Evolutionary conservation across 495 filamentous ascomycete genomes (phyloP).

Genomic region (Recurvomyces mirabilis): DNA sequence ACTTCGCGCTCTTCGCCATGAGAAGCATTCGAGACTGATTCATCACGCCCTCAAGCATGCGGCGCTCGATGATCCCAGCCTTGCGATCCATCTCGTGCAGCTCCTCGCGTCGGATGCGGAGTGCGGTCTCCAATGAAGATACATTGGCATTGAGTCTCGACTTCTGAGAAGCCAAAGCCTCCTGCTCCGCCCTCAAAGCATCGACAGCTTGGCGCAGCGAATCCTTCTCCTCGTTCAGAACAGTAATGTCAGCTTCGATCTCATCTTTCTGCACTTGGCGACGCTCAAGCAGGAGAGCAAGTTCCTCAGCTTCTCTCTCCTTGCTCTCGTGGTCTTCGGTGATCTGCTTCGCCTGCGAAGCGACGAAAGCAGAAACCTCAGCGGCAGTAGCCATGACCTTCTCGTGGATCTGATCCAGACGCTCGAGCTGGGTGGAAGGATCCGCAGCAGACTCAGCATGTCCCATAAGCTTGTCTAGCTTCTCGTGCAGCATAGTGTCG

Average conservation of each 20-base stretch:
- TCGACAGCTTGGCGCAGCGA: conserved; percentile 25
- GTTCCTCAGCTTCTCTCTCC: conserved; percentile 72
- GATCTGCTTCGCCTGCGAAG: conserved; percentile 64
- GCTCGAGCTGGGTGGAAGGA: conserved; percentile 51
- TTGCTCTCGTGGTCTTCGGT: conserved; percentile 68
- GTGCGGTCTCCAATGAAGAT: conserved; percentile 75
- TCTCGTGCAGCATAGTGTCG: conserved; percentile 62
- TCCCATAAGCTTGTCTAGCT: conserved; percentile 73
- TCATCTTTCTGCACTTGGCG: conserved; percentile 65
- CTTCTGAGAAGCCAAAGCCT: conserved; percentile 62
- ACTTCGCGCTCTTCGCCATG: conserved; percentile 42
- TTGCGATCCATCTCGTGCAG: conserved; percentile 77
- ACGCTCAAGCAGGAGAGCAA: conserved; percentile 67
- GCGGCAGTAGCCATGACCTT: conserved; percentile 79
- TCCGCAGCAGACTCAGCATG: conserved; percentile 41
- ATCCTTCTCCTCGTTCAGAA: conserved; percentile 51
- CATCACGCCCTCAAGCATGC: conserved; percentile 88
- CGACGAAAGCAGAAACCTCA: conserved; percentile 76
- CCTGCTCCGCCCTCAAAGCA: conserved; percentile 31
- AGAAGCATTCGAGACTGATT: conserved; percentile 84
- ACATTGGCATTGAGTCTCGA: conserved; percentile 68
- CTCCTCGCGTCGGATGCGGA: conserved; percentile 80
- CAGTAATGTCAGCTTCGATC: conserved; percentile 58
- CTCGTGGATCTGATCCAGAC: conserved; percentile 78
- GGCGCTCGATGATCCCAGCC: conserved; percentile 75